A percentile compares a stretch with the other conserved stretches of the same genome.
Conservation (phyloP, 805 yeast genomes). For the Saturnispora silvae region DNA sequence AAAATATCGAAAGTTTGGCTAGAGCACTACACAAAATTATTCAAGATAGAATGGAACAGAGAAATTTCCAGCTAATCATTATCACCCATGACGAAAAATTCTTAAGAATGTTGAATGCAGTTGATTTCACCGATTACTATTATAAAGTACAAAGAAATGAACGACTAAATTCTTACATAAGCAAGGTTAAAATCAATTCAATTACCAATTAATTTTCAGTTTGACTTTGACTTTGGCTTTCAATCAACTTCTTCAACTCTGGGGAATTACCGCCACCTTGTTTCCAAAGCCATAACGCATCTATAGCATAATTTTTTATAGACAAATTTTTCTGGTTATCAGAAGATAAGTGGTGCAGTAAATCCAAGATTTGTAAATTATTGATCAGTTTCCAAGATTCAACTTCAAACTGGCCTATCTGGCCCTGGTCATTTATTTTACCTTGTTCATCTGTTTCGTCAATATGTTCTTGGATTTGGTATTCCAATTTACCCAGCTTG, state of each 20-base stretch:
- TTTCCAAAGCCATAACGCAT: conserved; percentile 86
- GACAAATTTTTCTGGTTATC: conserved; percentile 54
- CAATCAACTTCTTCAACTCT: conserved; percentile 11
- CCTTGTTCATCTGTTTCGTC: conserved; percentile 31
- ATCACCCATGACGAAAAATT: conserved; percentile 96
- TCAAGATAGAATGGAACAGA: conserved; percentile 61
- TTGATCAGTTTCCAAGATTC: conserved; percentile 66
- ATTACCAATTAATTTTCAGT: conserved; percentile 10
- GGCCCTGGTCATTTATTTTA: conserved; percentile 13
- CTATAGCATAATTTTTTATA: conserved; percentile 74
- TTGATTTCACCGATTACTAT: conserved; percentile 76
- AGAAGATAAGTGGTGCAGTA: conserved; percentile 58
- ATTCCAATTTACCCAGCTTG: conserved; percentile 57
- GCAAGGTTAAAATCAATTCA: conserved; percentile 21
- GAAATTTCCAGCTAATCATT: conserved; percentile 86
- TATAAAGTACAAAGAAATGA: conserved; percentile 74
- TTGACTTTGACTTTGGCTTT: conserved; percentile 5
- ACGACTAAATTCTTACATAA: conserved; percentile 68
- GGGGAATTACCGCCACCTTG: conserved; percentile 36
- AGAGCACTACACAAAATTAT: conserved; percentile 67
- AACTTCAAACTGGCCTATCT: conserved; percentile 35
- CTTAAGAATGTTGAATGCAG: conserved; percentile 74
- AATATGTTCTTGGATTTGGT: conserved; percentile 27
- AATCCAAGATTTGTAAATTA: conserved; percentile 50
- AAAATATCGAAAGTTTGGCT: conserved; percentile 82